phyloP scores from a whole-genome alignment of 1,284 basidiomycete genomes.

The Cryptococcus wingfieldii region DNA sequence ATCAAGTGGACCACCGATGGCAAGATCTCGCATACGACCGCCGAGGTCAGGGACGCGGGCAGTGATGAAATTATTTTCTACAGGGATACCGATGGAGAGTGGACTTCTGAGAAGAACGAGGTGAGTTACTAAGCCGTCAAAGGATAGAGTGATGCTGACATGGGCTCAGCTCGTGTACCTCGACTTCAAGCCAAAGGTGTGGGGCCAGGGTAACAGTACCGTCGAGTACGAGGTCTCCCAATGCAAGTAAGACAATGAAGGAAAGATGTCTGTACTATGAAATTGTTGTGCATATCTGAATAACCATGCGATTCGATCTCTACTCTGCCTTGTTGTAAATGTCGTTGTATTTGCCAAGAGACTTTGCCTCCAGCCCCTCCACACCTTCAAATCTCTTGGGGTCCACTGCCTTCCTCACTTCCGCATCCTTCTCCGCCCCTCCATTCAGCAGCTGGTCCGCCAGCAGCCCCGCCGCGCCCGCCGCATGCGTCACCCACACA shows the following conservation, averaged over 20 bases:
- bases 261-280: not conserved
- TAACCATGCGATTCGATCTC: not conserved
- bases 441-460: conserved; percentile 13
- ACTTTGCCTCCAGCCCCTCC: conserved; percentile 5
- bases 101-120: conserved; percentile 46
- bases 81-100: conserved; percentile 47
- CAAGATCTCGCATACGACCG: conserved; percentile 45
- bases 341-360: conserved; percentile 25
- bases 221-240: conserved; percentile 43
- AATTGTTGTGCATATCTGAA: not conserved
- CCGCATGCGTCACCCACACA: conserved; percentile 32
- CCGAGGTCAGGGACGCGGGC: conserved; percentile 45
- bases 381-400: conserved; percentile 32
- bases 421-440: conserved; percentile 5
- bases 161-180: conserved; percentile 40
- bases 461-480: conserved; percentile 17
- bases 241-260: conserved; percentile 30
- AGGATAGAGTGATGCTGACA: not conserved
- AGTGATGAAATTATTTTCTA: conserved; percentile 45
- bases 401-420: conserved; percentile 16
- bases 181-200: conserved; percentile 47
- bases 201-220: conserved; percentile 40
- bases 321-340: conserved; percentile 23
- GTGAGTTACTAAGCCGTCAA: conserved; percentile 20
- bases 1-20: conserved; percentile 48